Evolutionary conservation across 2,329 filamentous ascomycete species (phyloP), one percentile per base, ranked within the genome.

Genomic region (Biscogniauxia sp.): DNA sequence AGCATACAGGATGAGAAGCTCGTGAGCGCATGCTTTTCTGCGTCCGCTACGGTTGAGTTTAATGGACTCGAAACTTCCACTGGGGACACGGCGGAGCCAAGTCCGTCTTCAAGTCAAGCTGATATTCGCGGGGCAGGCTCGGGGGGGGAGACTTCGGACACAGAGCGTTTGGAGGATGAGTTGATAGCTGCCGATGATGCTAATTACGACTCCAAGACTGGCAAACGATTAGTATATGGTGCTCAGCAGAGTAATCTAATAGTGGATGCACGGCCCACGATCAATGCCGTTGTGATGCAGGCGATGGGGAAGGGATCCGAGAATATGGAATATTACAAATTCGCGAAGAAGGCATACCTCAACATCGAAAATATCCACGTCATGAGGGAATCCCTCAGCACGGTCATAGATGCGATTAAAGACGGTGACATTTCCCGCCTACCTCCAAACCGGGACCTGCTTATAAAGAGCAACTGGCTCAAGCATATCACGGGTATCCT

Each of bases 311-410:
- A 93, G 74, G 95, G 95, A 1, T 97, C 94, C 0, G 95, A 99
- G 76, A 97, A 97, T 70, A 97, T 98, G 91, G 92, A 97, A 66
- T 90, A 97, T 76, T 99, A 99, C 78, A 92, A 90, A 63, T 94
- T 93, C 70, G 92, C 93, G 17, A 89, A 89, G 61, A 97, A 97
- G 76, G 89, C 90, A 28, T 99, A 96, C 72, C 84, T 99, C 59
- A 95, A 92, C 64, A 99, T 99, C 70, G 94, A 96, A 74, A 99
- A 99, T 73, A 98, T 99, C 62, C 95, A 99, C 72, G 93, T 97
- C 64, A 99, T 99, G 95, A 86, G 95, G 60, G 90, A 90, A 63
- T 98, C 94, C 1, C 81, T 99, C 37, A 88, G 90, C 68, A 94
- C 89, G 67, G 90, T 99, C 20, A 82, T 97, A 57, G 93, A 96